A percentile compares a stretch with the other conserved stretches of the same genome.
phyloP scores from a whole-genome alignment of 345 rosid species.

The Conringia planisiliqua region DNA sequence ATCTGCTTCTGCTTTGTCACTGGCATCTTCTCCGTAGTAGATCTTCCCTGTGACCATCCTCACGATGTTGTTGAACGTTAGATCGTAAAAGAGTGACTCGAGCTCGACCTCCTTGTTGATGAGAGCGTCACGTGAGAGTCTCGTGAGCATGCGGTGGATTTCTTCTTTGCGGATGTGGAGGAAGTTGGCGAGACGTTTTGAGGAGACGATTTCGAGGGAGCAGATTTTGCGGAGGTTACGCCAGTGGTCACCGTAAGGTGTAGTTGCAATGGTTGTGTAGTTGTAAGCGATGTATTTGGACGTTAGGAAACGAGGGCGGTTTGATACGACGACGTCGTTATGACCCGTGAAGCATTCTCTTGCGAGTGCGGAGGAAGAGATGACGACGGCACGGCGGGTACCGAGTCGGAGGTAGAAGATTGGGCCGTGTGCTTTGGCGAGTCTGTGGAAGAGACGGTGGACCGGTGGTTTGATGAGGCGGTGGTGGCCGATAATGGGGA shows the following conservation, averaged over 20 bases:
- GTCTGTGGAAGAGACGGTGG: slow-evolving; percentile 14
- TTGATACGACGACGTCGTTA: slow-evolving; percentile 41
- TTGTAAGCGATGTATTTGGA: slow-evolving; percentile 46
- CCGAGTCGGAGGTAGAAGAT: slow-evolving; percentile 43
- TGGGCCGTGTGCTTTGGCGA: slow-evolving; percentile 42
- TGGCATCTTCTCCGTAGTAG: slow-evolving; percentile 39
- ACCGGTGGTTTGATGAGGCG: slow-evolving; percentile 32
- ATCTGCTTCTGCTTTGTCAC: slow-evolving; percentile 34
- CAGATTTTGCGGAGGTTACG: slow-evolving; percentile 25
- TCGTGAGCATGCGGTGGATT: slow-evolving; percentile 6
- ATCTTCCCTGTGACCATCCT: slow-evolving; percentile 49
- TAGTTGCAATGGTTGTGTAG: slow-evolving; percentile 23
- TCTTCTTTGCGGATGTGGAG: slow-evolving; percentile 6
- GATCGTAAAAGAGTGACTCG: background rate
- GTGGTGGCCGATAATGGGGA: slow-evolving; percentile 44
- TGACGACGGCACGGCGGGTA: slow-evolving; percentile 25
- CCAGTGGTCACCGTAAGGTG: slow-evolving; percentile 27
- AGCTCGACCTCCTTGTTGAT: slow-evolving; percentile 10
- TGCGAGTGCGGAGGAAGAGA: slow-evolving; percentile 31
- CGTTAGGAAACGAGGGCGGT: slow-evolving; percentile 34
- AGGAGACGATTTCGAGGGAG: slow-evolving; percentile 22
- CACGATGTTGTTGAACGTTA: slow-evolving; percentile 26
- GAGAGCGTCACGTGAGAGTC: background rate
- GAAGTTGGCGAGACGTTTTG: slow-evolving; percentile 17
- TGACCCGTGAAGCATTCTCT: slow-evolving; percentile 48